Base-by-base conservation (phyloP, 768 basidiomycete species). In the Tricholomella constricta region DNA sequence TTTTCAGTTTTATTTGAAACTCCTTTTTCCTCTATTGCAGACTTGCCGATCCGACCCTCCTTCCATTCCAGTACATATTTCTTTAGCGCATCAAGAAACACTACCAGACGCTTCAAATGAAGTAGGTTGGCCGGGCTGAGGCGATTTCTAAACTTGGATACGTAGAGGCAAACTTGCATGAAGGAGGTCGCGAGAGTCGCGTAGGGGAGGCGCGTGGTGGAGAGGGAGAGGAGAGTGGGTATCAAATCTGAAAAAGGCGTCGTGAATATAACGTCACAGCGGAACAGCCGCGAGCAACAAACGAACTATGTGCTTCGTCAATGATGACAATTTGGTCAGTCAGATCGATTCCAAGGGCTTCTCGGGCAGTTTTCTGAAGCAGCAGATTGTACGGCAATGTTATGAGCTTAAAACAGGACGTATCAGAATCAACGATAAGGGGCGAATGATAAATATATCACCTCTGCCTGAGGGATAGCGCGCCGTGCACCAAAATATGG, bases 251-350 rank as follows among this genome's bases (percentile, higher is more conserved):
- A 11, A 6, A 11, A 22, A 38, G 5, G 8, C 25, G 15, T n/a
- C 12, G 22, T 41, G n/a, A 35, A 45, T 29, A 4, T n/a, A 7
- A 20, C 20, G 3, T 8, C 25, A 26, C 7, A 34, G 37, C 38
- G 17, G 0, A 48, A 20, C 25, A 29, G 15, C 54, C n/a, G 32
- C 3, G 14, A 44, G 48, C 7, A 22, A 27, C 36, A 35, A 38
- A 74, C 91, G 52, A 61, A 94, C 93, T 98, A 69, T 99, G 96
- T 0, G 96, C 96, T 73, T 99, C 96, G 63, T 99, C 96, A 48
- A 99, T 84, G 20, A 98, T 79, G 26, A 99, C 82, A 15, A 98
- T 77, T 61, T 97, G 93, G 62, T 86, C 81, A 10, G 79, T 88
- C 40, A 97, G 73, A 63, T 91, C 82, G 52, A 99, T 94, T 2